These are phyloP conservation scores for Circinella umbellata DNA, from an alignment of 371 early-diverging fungal species.

Conservation along the genomic window DNA sequence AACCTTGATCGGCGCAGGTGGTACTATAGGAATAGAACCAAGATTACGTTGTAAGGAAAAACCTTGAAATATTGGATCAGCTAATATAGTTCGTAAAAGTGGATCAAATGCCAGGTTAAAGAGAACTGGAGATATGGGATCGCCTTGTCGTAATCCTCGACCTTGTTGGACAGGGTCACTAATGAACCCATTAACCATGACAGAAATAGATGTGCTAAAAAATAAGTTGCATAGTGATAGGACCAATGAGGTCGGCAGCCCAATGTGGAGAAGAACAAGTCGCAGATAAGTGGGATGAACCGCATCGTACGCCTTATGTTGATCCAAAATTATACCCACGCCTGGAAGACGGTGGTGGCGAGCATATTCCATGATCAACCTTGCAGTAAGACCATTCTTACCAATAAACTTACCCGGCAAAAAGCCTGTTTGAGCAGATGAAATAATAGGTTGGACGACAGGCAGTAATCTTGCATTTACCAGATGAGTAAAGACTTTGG, in stretches of 20 bases:
- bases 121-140: conserved; percentile 26
- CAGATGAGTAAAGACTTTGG: background rate
- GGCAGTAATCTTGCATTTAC: conserved; percentile 11
- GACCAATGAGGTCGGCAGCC: background rate
- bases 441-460: background rate
- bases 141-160: conserved; percentile 29
- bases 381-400: conserved; percentile 13
- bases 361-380: conserved; percentile 8
- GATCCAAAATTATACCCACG: background rate
- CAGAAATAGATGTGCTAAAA: conserved; percentile 7
- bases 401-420: conserved; percentile 12
- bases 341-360: background rate
- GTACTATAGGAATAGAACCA: no score
- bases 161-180: conserved; percentile 8
- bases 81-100: conserved; percentile 20
- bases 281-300: conserved; percentile 9
- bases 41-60: background rate
- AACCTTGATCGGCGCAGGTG: background rate
- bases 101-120: conserved; percentile 40
- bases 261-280: background rate
- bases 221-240: background rate
- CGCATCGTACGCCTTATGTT: conserved; percentile 8
- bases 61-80: background rate
- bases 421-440: conserved; percentile 20
- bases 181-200: conserved; percentile 24